phyloP scores from a whole-genome alignment of 768 basidiomycete species.

The Lactifluus echinatus region DNA sequence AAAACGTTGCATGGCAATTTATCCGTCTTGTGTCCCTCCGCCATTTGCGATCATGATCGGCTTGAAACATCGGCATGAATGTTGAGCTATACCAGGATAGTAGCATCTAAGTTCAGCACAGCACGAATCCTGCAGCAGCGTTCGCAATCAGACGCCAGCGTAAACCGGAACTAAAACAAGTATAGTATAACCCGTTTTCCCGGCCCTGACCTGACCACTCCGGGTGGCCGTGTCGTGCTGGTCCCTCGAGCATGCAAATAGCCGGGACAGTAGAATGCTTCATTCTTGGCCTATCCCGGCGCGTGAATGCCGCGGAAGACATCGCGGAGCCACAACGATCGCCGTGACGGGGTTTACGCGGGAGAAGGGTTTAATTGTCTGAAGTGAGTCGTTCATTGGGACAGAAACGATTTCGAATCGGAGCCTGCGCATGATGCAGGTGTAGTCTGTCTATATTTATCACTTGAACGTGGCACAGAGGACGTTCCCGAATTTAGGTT shows the following conservation, averaged over 20 bases:
- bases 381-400: neutral
- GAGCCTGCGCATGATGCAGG: neutral
- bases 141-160: neutral
- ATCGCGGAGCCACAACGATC: neutral
- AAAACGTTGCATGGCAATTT: neutral
- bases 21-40: neutral
- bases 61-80: too few species aligned
- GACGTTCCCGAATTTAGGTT: neutral
- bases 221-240: too few species aligned
- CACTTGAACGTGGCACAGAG: too few species aligned
- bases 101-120: too few species aligned
- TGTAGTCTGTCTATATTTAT: neutral
- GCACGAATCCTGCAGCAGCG: neutral
- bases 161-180: neutral
- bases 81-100: too few species aligned
- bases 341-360: neutral
- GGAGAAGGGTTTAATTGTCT: neutral
- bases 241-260: too few species aligned
- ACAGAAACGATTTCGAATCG: neutral
- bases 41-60: neutral
- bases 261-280: neutral
- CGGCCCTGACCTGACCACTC: too few species aligned
- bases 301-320: conserved; percentile 6
- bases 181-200: too few species aligned
- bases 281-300: neutral